These are phyloP conservation scores for Ustilago sp. DNA, from an alignment of 1,284 basidiomycete genomes.

Conservation along the genomic window DNA sequence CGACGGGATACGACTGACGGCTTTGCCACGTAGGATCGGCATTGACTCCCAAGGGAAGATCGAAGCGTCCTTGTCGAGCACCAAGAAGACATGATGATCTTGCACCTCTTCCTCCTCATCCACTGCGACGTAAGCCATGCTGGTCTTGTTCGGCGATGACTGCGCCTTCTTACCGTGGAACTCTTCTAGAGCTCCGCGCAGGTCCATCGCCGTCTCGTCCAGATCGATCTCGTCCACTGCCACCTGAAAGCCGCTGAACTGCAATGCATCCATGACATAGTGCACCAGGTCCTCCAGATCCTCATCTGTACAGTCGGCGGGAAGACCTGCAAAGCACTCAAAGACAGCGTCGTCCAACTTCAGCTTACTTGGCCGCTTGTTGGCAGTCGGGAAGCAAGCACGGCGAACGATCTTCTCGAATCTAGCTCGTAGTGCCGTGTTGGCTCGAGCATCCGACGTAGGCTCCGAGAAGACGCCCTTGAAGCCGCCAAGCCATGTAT, in stretches of 20 bases:
- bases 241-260: conserved; percentile 88
- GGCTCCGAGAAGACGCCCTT: conserved; percentile 72
- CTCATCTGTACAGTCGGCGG: conserved; percentile 82
- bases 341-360: conserved; percentile 79
- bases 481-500: conserved; percentile 96
- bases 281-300: conserved; percentile 95
- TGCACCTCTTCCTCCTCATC: conserved; percentile 69
- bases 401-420: conserved; percentile 52
- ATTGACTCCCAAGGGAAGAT: conserved; percentile 96
- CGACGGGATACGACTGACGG: conserved; percentile 90
- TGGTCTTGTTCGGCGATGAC: conserved; percentile 40
- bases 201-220: conserved; percentile 76
- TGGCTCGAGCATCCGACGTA: conserved; percentile 21
- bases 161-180: conserved; percentile 44
- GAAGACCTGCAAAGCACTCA: conserved; percentile 86
- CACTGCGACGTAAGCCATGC: conserved; percentile 31
- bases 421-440: conserved; percentile 33
- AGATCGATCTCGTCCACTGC: conserved; percentile 93
- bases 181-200: conserved; percentile 61
- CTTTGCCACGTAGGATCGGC: conserved; percentile 83
- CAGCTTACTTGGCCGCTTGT: conserved; percentile 71
- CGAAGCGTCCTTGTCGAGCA: conserved; percentile 90
- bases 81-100: conserved; percentile 87
- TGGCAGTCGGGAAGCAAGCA: conserved; percentile 73
- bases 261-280: conserved; percentile 92